Evolutionary conservation across 208 protist genomes (phyloP), one percentile per base, ranked within the genome.

Genomic region (Trypanosoma mega): DNA sequence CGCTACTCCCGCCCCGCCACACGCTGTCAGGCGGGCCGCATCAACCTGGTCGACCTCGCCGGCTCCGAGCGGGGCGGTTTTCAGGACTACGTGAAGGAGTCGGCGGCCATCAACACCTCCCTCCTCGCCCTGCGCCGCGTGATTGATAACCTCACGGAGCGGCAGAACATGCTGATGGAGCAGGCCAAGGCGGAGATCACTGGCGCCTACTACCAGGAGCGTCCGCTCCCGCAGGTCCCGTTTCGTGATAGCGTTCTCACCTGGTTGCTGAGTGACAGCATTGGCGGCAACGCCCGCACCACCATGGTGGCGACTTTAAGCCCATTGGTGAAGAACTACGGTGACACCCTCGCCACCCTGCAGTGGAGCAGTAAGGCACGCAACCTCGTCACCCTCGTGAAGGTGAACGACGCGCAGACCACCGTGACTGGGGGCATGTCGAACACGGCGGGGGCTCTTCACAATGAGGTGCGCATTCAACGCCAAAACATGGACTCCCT

Each of bases 251-350:
- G 80, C 50, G 80, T 92, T 3, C 74, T 97, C 53, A 97, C 91
- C 14, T 94, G 87, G 87, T 59, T 97, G 45, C 78, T 97, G 9
- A 93, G 82, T 61, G 91, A 97, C 65, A 92, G 83, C 69, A 91
- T 97, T 65, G 91, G 88, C 37, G 91, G 91, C 34, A 97, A 97
- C 64, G 86, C 88, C 14, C 85, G 86, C 36, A 97, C 91, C 31
- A 93, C 86, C 12, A 97, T 97, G 83, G 80, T 97, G 33, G 88
- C 87, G 11, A 94, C 91, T 34, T 59, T 97, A n/a, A 88, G 81
- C 56, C 91, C 91, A 18, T 72, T 90, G 24, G 88, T 87, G 23
- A 91, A 92, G 69, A 92, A 95, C 82, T 92, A 92, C 73, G 80
- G 67, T 48, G 86, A 94, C 61, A 95, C 88, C 27, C 73, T 91